phyloP scores from a whole-genome alignment of 805 yeast genomes.

The Osmozyma mogii region DNA sequence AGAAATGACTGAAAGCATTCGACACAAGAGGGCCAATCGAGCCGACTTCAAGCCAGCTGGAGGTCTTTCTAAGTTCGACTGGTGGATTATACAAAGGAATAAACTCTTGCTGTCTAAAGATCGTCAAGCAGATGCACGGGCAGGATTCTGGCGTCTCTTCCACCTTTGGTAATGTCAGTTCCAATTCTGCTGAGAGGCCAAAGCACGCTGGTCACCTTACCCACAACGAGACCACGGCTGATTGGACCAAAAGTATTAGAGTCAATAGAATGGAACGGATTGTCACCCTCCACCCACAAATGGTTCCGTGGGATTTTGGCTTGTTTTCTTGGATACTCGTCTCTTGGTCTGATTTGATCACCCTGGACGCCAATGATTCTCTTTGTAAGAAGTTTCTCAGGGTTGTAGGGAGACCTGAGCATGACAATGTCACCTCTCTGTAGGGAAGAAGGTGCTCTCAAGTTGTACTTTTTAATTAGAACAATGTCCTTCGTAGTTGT shows the following conservation, averaged over 20 bases:
- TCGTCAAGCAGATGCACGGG: not conserved
- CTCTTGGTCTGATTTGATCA: conserved; percentile 54
- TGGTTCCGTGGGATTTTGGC: conserved; percentile 71
- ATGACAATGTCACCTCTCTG: conserved; percentile 65
- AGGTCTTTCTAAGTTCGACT: too few relatives aligned
- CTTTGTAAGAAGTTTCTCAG: conserved; percentile 68
- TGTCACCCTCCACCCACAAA: conserved; percentile 94
- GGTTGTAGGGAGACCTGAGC: conserved; percentile 74
- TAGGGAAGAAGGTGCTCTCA: conserved; percentile 39
- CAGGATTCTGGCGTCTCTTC: conserved; percentile 6
- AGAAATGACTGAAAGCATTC: too few relatives aligned
- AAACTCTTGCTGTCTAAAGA: too few relatives aligned
- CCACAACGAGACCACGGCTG: conserved; percentile 70
- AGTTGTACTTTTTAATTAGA: conserved; percentile 57
- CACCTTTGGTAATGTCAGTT: conserved; percentile 12
- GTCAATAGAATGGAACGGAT: conserved; percentile 68
- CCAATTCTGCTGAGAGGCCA: conserved; percentile 51
- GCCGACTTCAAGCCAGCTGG: too few relatives aligned
- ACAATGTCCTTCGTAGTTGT: conserved; percentile 50
- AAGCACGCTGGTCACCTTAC: conserved; percentile 59
- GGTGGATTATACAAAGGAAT: too few relatives aligned
- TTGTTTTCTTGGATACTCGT: conserved; percentile 56
- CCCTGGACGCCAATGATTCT: conserved; percentile 72
- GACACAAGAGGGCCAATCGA: too few relatives aligned
- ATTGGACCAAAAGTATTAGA: conserved; percentile 86